These are phyloP conservation scores for Termitomyces sp. DNA, from an alignment of 768 basidiomycete species.

Conservation along the genomic window DNA sequence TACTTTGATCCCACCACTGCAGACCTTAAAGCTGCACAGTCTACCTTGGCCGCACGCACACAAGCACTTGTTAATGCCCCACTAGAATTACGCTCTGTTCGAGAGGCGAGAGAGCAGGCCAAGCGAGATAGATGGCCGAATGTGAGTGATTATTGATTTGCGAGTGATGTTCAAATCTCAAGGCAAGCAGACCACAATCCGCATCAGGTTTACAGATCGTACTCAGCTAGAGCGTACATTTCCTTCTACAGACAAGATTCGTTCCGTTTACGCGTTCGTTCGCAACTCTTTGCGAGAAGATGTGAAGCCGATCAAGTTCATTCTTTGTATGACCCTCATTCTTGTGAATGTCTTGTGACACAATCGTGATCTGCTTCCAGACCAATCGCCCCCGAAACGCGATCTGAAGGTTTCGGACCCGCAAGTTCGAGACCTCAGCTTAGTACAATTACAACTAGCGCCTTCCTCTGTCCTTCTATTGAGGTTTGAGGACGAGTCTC, in stretches of 20 bases:
- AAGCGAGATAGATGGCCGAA: conserved; percentile 70
- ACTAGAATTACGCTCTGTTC: conserved; percentile 54
- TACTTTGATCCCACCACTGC: conserved; percentile 70
- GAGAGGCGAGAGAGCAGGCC: conserved; percentile 57
- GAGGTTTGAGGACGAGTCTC: conserved; percentile 63
- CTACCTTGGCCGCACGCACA: conserved; percentile 53
- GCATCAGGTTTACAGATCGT: conserved; percentile 76
- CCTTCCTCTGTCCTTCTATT: conserved; percentile 77
- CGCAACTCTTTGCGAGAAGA: conserved; percentile 67
- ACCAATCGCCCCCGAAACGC: conserved; percentile 76
- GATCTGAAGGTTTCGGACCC: conserved; percentile 83
- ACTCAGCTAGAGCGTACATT: conserved; percentile 78
- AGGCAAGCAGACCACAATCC: conserved; percentile 65
- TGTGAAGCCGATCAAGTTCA: conserved; percentile 73
- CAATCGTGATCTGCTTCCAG: conserved; percentile 29
- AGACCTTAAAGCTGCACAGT: conserved; percentile 68
- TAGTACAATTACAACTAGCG: conserved; percentile 68
- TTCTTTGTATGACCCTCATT: conserved; percentile 61
- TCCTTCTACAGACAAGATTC: conserved; percentile 74
- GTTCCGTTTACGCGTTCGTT: conserved; percentile 82
- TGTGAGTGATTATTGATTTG: conserved; percentile 31
- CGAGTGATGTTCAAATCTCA: not conserved
- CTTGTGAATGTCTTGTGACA: not conserved
- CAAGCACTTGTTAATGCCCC: conserved; percentile 66
- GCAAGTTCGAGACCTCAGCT: conserved; percentile 58